phyloP scores from a whole-genome alignment of 805 yeast genomes.

The Lachancea dasiensis region DNA sequence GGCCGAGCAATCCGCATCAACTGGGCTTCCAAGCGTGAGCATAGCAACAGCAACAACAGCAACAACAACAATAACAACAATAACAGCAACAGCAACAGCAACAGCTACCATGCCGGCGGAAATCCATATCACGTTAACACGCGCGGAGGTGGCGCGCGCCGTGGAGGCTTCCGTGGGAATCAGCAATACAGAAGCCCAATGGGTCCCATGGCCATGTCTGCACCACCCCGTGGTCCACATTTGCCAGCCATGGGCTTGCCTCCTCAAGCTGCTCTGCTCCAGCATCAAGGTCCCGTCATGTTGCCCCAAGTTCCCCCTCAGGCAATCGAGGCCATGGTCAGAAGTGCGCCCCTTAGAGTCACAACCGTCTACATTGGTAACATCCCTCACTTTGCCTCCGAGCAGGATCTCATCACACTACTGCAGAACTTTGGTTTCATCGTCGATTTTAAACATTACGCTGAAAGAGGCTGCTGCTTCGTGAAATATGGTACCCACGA shows the following conservation, averaged over 20 bases:
- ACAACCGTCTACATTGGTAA: conserved; percentile 86
- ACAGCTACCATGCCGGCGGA: conserved; percentile 5
- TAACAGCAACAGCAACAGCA: conserved; percentile 21
- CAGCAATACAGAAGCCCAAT: conserved; percentile 17
- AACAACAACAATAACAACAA: conserved; percentile 9
- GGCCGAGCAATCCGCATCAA: conserved; percentile 78
- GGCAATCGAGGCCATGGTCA: conserved; percentile 60
- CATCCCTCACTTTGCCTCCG: conserved; percentile 69
- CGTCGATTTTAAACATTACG: conserved; percentile 71
- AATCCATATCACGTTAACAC: conserved; percentile 17
- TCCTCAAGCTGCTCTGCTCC: conserved; percentile 13
- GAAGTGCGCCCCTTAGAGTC: conserved; percentile 62
- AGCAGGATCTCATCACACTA: conserved; percentile 65
- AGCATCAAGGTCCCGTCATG: conserved; percentile 20
- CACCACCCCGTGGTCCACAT: conserved; percentile 18
- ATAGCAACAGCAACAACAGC: conserved; percentile 18
- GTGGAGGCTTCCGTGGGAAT: conserved; percentile 23
- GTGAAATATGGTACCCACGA: conserved; percentile 84
- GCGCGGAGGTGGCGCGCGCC: conserved; percentile 16
- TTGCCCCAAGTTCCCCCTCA: conserved; percentile 42
- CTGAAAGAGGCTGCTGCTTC: conserved; percentile 82
- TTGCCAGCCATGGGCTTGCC: conserved; percentile 20
- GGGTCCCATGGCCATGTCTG: conserved; percentile 19
- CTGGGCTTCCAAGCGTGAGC: conserved; percentile 77
- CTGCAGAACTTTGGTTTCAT: conserved; percentile 77